Evolutionary conservation across 345 rosid genomes (phyloP).

Genomic region (Anacardium occidentale): DNA sequence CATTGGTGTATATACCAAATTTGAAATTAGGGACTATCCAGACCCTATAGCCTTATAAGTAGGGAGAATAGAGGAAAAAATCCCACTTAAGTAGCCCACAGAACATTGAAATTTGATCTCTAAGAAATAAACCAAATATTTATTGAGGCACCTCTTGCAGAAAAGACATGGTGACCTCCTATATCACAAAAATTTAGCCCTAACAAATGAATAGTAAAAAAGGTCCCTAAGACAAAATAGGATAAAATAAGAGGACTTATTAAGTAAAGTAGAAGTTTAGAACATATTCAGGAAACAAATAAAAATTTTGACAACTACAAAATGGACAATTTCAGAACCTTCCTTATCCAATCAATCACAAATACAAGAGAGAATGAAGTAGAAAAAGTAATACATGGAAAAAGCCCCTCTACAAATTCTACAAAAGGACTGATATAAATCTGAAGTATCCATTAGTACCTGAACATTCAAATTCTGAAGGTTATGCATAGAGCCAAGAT

Average conservation of each 20-base stretch:
- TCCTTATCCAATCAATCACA: not conserved
- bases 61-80: not conserved
- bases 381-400: not conserved
- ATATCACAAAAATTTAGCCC: not conserved
- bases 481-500: slow-evolving; percentile 61
- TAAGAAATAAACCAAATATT: not conserved
- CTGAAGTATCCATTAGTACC: slow-evolving; percentile 44
- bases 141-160: too few relatives aligned
- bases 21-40: not conserved
- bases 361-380: not conserved
- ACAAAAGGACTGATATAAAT: slow-evolving; percentile 5
- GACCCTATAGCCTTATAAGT: not conserved
- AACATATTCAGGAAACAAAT: not conserved
- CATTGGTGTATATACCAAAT: not conserved
- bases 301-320: not conserved
- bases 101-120: not conserved
- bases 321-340: not conserved
- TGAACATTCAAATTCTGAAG: slow-evolving; percentile 74
- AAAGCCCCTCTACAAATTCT: not conserved
- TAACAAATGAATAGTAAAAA: not conserved
- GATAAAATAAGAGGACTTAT: not conserved
- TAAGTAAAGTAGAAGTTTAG: not conserved
- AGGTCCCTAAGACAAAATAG: not conserved
- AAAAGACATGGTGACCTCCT: too few relatives aligned
- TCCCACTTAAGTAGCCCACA: too few relatives aligned